phyloP scores from a whole-genome alignment of 2,329 filamentous ascomycete species.

The Parastagonospora avenae region DNA sequence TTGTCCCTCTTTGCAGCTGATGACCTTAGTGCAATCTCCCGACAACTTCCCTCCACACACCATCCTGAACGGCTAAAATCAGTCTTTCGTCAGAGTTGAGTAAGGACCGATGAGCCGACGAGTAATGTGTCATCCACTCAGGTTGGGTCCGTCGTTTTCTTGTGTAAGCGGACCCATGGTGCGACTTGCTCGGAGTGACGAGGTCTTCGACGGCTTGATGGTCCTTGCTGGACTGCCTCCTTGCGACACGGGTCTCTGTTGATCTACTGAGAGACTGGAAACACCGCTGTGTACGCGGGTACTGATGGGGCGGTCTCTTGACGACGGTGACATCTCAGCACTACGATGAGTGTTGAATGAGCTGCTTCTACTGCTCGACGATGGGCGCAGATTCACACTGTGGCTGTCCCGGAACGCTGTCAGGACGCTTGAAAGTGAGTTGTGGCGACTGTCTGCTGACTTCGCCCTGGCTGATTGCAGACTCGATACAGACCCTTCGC shows the following conservation, averaged over 20 bases:
- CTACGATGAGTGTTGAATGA: slow-evolving; percentile 18
- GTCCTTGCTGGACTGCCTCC: slow-evolving; percentile 8
- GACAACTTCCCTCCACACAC: neutral
- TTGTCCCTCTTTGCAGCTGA: neutral
- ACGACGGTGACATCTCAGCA: slow-evolving; percentile 11
- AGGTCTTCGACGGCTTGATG: slow-evolving; percentile 6
- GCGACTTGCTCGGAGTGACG: slow-evolving; percentile 2
- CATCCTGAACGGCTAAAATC: neutral
- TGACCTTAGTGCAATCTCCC: slow-evolving; percentile 1
- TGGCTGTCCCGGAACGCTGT: slow-evolving; percentile 33
- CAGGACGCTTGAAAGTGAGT: slow-evolving; percentile 37
- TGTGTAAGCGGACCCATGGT: neutral
- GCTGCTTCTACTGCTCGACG: slow-evolving; percentile 23
- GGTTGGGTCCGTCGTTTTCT: slow-evolving; percentile 4
- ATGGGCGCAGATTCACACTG: slow-evolving; percentile 14
- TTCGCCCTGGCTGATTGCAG: slow-evolving; percentile 35
- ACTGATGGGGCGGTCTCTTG: slow-evolving; percentile 22
- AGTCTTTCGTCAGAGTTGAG: neutral
- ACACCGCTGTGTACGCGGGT: slow-evolving; percentile 24
- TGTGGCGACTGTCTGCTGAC: slow-evolving; percentile 25
- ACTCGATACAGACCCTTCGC: slow-evolving; percentile 47
- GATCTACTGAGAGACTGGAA: slow-evolving; percentile 23
- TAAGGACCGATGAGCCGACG: neutral
- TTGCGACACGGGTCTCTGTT: slow-evolving; percentile 7
- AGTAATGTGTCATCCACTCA: neutral